A percentile compares a stretch with the other conserved stretches of the same genome.
Evolutionary conservation across 768 basidiomycete genomes (phyloP).

Genomic region (Lepiota venenata): DNA sequence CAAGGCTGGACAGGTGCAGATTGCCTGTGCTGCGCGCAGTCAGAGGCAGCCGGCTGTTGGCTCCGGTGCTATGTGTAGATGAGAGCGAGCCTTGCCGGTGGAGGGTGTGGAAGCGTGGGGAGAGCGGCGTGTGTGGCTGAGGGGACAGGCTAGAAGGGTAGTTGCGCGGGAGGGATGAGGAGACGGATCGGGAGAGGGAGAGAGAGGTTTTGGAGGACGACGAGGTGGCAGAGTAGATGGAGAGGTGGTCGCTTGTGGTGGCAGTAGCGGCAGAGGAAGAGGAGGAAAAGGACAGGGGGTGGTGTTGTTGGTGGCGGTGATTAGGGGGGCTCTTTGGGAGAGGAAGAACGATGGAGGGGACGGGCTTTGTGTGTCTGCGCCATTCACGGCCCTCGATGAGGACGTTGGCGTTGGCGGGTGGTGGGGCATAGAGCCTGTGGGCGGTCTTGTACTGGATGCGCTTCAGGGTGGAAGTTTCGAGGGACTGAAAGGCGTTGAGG

Average conservation of each 20-base stretch:
- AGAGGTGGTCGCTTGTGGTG: slow-evolving; percentile 34
- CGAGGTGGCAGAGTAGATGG: slow-evolving; percentile 36
- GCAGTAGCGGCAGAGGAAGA: slow-evolving; percentile 4
- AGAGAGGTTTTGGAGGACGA: slow-evolving; percentile 39
- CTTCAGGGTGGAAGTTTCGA: slow-evolving; percentile 57
- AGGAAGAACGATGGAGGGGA: slow-evolving; percentile 23
- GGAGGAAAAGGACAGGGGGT: slow-evolving; percentile 9
- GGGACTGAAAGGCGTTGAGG: slow-evolving; percentile 62
- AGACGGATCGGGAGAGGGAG: slow-evolving; percentile 39
- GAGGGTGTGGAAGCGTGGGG: slow-evolving; percentile 24
- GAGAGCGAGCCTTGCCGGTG: slow-evolving; percentile 48
- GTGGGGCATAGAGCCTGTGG: slow-evolving; percentile 27
- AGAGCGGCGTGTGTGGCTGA: slow-evolving; percentile 22
- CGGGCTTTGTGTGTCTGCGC: slow-evolving; percentile 25
- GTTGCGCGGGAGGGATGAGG: slow-evolving; percentile 25
- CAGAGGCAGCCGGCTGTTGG: slow-evolving; percentile 2
- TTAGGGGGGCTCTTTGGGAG: slow-evolving; percentile 15
- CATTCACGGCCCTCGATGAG: slow-evolving; percentile 32
- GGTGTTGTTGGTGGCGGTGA: slow-evolving; percentile 12
- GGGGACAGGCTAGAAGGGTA: slow-evolving; percentile 10
- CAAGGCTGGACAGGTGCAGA: slow-evolving; percentile 31
- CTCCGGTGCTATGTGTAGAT: slow-evolving; percentile 38
- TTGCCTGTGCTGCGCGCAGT: slow-evolving; percentile 41
- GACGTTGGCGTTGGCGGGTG: slow-evolving; percentile 25
- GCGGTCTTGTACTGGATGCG: slow-evolving; percentile 40